phyloP scores from a whole-genome alignment of 768 basidiomycete species.

The Tubosaeta sp. region DNA sequence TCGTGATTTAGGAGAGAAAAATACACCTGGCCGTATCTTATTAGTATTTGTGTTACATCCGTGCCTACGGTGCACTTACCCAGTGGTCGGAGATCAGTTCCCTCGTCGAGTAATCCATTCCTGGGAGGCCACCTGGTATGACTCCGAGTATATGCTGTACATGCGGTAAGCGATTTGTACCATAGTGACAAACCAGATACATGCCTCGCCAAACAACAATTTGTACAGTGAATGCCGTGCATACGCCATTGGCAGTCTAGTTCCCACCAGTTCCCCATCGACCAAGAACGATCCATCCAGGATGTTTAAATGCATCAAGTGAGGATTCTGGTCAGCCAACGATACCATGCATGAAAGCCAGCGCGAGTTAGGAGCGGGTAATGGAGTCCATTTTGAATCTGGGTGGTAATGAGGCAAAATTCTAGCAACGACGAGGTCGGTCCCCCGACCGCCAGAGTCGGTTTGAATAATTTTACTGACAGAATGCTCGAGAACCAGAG shows the following conservation, averaged over 20 bases:
- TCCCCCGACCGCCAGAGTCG: slow-evolving; percentile 10
- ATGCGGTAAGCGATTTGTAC: neutral
- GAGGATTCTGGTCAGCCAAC: slow-evolving; percentile 4
- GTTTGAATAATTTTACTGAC: slow-evolving; percentile 12
- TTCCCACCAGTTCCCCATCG: slow-evolving; percentile 19
- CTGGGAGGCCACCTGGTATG: neutral
- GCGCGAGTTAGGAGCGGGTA: slow-evolving; percentile 16
- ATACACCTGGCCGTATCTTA: neutral
- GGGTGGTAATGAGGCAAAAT: slow-evolving; percentile 31
- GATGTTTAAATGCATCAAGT: slow-evolving; percentile 38
- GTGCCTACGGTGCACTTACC: neutral
- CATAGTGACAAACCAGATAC: neutral
- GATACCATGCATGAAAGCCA: slow-evolving; percentile 25
- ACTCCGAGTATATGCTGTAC: neutral
- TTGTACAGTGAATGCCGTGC: slow-evolving; percentile 10
- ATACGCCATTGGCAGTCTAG: slow-evolving; percentile 9
- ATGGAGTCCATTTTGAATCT: slow-evolving; percentile 22
- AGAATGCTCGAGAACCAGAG: slow-evolving; percentile 23
- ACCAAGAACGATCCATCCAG: slow-evolving; percentile 26
- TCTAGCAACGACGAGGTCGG: slow-evolving; percentile 27
- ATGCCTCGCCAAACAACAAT: slow-evolving; percentile 19
- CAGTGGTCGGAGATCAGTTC: neutral
- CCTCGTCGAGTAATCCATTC: neutral
- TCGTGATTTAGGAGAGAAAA: slow-evolving; percentile 20
- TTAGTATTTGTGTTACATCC: neutral